Evolutionary conservation across 2,329 filamentous ascomycete species (phyloP).

Genomic region (Elsinoe ampelina): DNA sequence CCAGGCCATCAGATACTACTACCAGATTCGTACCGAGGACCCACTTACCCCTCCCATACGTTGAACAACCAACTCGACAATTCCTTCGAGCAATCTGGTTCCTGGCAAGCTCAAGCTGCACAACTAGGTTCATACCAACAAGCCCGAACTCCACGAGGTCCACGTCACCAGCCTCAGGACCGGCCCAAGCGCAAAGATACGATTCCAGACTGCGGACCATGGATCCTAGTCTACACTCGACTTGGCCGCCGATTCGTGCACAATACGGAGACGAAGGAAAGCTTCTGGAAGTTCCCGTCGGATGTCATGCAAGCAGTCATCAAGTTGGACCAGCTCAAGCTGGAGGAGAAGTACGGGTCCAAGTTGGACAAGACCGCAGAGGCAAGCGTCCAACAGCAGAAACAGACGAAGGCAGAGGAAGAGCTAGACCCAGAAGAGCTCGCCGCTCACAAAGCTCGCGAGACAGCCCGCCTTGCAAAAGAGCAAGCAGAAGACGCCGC

Average conservation of each 20-base stretch:
- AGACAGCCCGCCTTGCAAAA: constrained; percentile 22
- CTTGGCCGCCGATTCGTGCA: constrained; percentile 82
- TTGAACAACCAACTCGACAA: constrained; percentile 28
- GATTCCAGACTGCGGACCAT: constrained; percentile 76
- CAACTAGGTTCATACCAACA: not conserved
- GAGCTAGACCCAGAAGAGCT: constrained; percentile 63
- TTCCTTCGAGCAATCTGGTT: not conserved
- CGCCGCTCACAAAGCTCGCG: constrained; percentile 41
- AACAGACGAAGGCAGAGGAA: constrained; percentile 24
- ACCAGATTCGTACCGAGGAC: not conserved
- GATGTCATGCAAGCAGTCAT: constrained; percentile 68
- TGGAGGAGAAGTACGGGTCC: constrained; percentile 49
- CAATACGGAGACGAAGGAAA: constrained; percentile 76
- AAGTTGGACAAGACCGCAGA: constrained; percentile 23
- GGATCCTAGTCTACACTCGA: constrained; percentile 89
- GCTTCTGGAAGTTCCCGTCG: constrained; percentile 89
- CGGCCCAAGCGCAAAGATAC: constrained; percentile 68
- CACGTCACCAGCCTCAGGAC: constrained; percentile 61
- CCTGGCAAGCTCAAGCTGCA: not conserved
- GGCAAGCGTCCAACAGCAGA: constrained; percentile 14
- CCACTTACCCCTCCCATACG: not conserved
- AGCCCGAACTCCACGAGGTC: constrained; percentile 34
- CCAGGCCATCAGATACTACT: too few species aligned
- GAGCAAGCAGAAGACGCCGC: constrained; percentile 71
- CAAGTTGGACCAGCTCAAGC: constrained; percentile 62